These are phyloP conservation scores for Saccharomycopsis olivae DNA, from an alignment of 805 yeast genomes.

Conservation along the genomic window DNA sequence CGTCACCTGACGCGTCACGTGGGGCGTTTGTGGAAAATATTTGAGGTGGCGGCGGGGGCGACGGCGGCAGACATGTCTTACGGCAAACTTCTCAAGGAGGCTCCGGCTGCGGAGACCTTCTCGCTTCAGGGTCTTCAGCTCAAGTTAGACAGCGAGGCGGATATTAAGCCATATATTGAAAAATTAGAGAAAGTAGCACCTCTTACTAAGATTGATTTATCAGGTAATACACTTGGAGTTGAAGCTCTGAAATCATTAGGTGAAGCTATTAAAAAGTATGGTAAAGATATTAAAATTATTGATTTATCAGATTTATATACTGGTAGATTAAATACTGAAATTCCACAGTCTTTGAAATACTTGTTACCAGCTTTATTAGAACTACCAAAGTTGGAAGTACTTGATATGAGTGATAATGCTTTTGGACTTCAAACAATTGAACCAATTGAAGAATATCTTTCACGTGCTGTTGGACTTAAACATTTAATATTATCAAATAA, in stretches of 20 bases:
- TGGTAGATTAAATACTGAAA: conserved; percentile 89
- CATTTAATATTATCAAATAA: conserved; percentile 87
- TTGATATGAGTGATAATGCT: conserved; percentile 91
- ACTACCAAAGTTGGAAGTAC: conserved; percentile 56
- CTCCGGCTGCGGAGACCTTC: conserved; percentile 38
- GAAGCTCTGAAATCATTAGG: conserved; percentile 75
- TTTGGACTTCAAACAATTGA: conserved; percentile 93
- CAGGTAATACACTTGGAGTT: conserved; percentile 92
- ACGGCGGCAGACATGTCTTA: too few species aligned
- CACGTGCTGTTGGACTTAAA: conserved; percentile 67
- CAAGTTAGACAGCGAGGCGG: conserved; percentile 63
- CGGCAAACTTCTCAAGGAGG: too few species aligned
- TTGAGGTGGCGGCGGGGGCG: too few species aligned
- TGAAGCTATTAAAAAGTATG: conserved; percentile 32
- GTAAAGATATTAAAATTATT: conserved; percentile 43
- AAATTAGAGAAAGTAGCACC: conserved; percentile 35
- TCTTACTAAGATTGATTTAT: conserved; percentile 55
- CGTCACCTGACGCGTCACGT: too few species aligned
- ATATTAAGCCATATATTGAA: conserved; percentile 58
- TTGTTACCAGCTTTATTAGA: conserved; percentile 64
- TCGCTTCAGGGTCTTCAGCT: conserved; percentile 66
- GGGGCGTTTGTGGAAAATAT: too few species aligned
- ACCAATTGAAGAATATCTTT: conserved; percentile 69
- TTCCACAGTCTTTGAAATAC: conserved; percentile 68
- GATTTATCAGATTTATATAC: conserved; percentile 91